phyloP scores from a whole-genome alignment of 2,329 filamentous ascomycete genomes.

The Trichoderma harzianum region DNA sequence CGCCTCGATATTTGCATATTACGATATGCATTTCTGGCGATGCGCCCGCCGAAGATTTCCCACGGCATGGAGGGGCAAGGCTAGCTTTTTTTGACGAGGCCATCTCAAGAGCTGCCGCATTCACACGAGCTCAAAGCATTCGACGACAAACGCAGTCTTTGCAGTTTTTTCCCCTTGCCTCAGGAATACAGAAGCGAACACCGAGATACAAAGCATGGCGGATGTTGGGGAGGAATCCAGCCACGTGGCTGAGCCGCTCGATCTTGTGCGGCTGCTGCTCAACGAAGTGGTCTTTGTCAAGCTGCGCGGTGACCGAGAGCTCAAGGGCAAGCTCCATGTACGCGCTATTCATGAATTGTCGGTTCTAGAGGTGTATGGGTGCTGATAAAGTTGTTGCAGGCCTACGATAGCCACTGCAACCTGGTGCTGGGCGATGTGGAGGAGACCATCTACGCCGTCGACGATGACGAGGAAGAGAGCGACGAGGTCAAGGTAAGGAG shows the following conservation, averaged over 20 bases:
- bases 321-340: conserved; percentile 94
- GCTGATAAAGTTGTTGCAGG: conserved; percentile 50
- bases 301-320: conserved; percentile 88
- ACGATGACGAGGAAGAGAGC: conserved; percentile 79
- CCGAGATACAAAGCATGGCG: conserved; percentile 59
- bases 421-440: conserved; percentile 93
- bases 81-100: conserved; percentile 17
- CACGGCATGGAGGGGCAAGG: conserved; percentile 13
- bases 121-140: neutral
- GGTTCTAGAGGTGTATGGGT: neutral
- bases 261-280: conserved; percentile 88
- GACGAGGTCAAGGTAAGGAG: conserved; percentile 64
- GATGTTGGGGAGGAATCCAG: conserved; percentile 72
- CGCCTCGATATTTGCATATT: conserved; percentile 14
- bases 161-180: too few species aligned
- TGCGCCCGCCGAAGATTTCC: conserved; percentile 23
- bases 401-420: conserved; percentile 98
- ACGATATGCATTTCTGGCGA: neutral
- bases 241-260: conserved; percentile 84
- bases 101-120: neutral
- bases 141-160: neutral
- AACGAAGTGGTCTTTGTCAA: conserved; percentile 98
- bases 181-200: neutral
- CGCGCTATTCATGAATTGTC: conserved; percentile 29
- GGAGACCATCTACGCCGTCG: conserved; percentile 92